Conservation (phyloP, 305 asterid species). For the Andrographis paniculata region DNA sequence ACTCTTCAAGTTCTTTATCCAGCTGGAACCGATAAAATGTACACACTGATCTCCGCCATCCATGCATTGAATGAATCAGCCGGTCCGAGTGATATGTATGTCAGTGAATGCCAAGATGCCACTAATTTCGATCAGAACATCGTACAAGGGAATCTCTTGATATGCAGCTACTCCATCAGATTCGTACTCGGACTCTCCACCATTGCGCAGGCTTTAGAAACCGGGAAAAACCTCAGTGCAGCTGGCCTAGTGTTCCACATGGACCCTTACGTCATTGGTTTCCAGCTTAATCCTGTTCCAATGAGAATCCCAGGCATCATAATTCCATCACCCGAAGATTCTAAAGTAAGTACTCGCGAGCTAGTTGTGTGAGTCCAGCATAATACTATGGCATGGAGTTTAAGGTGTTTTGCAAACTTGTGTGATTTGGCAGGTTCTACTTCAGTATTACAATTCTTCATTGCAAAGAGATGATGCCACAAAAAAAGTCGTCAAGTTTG, state of each 20-base stretch:
- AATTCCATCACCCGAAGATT: slow-evolving; percentile 82
- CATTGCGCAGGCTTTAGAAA: slow-evolving; percentile 73
- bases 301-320: slow-evolving; percentile 82
- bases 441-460: slow-evolving; percentile 75
- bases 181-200: slow-evolving; percentile 95
- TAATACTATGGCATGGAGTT: too few species aligned
- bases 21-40: slow-evolving; percentile 82
- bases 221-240: slow-evolving; percentile 75
- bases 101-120: slow-evolving; percentile 89
- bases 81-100: slow-evolving; percentile 53
- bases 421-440: slow-evolving; percentile 66
- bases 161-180: slow-evolving; percentile 95
- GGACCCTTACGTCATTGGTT: slow-evolving; percentile 91
- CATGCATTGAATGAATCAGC: slow-evolving; percentile 58
- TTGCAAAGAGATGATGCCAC: slow-evolving; percentile 46
- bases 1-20: slow-evolving; percentile 19
- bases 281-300: slow-evolving; percentile 84
- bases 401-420: too few species aligned
- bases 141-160: slow-evolving; percentile 70
- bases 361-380: too few species aligned
- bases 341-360: slow-evolving; percentile 56
- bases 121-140: slow-evolving; percentile 47
- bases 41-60: slow-evolving; percentile 66
- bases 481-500: slow-evolving; percentile 54
- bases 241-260: slow-evolving; percentile 87